phyloP scores from a whole-genome alignment of 768 basidiomycete species.

The Leucocoprinus birnbaumii region DNA sequence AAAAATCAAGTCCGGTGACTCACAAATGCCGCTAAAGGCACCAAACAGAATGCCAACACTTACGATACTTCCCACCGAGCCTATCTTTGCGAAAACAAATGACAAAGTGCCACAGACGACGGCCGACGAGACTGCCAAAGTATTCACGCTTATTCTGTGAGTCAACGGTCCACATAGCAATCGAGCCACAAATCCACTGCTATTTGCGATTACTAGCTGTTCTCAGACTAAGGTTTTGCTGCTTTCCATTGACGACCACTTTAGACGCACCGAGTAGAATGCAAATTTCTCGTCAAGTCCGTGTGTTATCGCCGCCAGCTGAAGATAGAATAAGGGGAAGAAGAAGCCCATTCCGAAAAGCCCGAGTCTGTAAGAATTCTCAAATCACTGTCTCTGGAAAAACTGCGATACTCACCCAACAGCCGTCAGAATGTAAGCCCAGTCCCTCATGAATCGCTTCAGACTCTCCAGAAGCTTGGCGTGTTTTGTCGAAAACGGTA shows the following conservation, averaged over 20 bases:
- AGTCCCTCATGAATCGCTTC: constrained; percentile 14
- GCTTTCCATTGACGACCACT: not conserved
- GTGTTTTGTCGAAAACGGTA: constrained; percentile 25
- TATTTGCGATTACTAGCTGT: not conserved
- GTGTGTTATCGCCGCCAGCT: constrained; percentile 32
- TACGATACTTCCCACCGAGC: constrained; percentile 21
- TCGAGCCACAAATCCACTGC: not conserved
- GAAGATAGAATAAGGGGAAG: constrained; percentile 37
- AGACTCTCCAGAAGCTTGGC: constrained; percentile 3
- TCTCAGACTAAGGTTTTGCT: not conserved
- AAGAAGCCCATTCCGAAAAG: constrained; percentile 23
- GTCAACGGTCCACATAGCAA: not conserved
- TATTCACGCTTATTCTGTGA: not conserved
- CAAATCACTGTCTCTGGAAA: not conserved
- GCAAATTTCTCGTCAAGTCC: constrained; percentile 26
- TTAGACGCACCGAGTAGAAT: constrained; percentile 22
- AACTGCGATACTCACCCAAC: constrained; percentile 11
- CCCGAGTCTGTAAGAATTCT: not conserved
- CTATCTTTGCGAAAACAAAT: constrained; percentile 29
- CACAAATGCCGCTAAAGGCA: constrained; percentile 27
- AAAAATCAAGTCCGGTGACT: not conserved
- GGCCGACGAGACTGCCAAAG: constrained; percentile 24
- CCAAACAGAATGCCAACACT: constrained; percentile 34
- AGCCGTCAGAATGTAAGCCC: constrained; percentile 12
- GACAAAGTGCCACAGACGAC: constrained; percentile 29